These are phyloP conservation scores for Malus fusca DNA, from an alignment of 306 rosid genomes.

Conservation along the genomic window DNA sequence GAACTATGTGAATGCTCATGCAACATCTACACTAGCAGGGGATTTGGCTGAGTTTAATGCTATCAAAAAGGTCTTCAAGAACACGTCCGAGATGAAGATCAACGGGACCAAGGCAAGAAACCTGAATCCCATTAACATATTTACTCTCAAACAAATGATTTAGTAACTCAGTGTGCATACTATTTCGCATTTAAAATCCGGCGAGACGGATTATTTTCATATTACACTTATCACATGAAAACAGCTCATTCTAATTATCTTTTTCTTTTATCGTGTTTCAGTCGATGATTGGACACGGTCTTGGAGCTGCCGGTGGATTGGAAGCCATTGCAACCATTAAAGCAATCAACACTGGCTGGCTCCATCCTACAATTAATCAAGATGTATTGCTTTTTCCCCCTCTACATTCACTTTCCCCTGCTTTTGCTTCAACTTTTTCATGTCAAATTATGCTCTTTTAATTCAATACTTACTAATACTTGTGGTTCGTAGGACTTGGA, in stretches of 20 bases:
- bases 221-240: neutral
- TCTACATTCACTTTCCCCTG: neutral
- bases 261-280: conserved; percentile 8
- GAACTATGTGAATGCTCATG: conserved; percentile 79
- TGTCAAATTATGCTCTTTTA: neutral
- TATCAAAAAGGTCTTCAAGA: conserved; percentile 53
- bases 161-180: neutral
- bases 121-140: neutral
- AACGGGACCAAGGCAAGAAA: conserved; percentile 58
- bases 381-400: conserved; percentile 29
- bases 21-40: conserved; percentile 68
- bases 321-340: conserved; percentile 71
- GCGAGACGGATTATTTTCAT: neutral
- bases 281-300: conserved; percentile 81
- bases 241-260: neutral
- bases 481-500: conserved; percentile 48
- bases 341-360: conserved; percentile 66
- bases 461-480: neutral
- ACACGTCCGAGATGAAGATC: conserved; percentile 58
- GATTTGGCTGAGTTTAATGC: conserved; percentile 72
- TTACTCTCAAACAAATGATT: neutral
- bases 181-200: neutral
- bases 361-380: conserved; percentile 75
- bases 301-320: conserved; percentile 75
- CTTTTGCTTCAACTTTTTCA: neutral